Evolutionary conservation across 2,329 filamentous ascomycete genomes (phyloP).

Genomic region (Phyllosticta capitalensis): DNA sequence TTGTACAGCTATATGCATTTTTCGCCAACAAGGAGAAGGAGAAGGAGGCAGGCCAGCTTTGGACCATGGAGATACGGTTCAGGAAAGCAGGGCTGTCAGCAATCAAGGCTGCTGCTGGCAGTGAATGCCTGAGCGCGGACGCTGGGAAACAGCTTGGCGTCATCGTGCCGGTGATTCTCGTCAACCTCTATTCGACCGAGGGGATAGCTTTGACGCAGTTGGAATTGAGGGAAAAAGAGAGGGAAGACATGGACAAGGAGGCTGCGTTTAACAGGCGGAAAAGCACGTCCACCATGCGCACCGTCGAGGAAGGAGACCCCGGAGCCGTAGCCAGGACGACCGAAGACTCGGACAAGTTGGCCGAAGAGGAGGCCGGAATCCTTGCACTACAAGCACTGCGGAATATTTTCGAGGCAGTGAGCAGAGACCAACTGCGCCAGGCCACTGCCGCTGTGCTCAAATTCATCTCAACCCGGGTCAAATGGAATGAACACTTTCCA

Average conservation of each 20-base stretch:
- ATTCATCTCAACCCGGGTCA: constrained; percentile 49
- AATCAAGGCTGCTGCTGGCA: constrained; percentile 67
- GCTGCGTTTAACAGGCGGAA: constrained; percentile 56
- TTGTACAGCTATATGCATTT: constrained; percentile 69
- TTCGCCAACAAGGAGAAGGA: constrained; percentile 59
- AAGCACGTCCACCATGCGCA: constrained; percentile 71
- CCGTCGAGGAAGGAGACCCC: constrained; percentile 57
- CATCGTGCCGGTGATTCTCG: constrained; percentile 74
- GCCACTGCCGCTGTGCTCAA: constrained; percentile 65
- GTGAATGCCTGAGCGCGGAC: constrained; percentile 67
- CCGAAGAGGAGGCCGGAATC: constrained; percentile 79
- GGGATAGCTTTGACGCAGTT: constrained; percentile 61
- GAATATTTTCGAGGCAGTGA: constrained; percentile 74
- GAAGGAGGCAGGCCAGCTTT: constrained; percentile 48
- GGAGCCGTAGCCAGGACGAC: constrained; percentile 68
- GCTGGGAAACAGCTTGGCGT: constrained; percentile 66
- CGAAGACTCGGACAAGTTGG: constrained; percentile 78
- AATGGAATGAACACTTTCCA: constrained; percentile 18
- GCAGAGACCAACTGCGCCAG: constrained; percentile 67
- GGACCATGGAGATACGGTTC: constrained; percentile 62
- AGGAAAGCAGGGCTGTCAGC: constrained; percentile 52
- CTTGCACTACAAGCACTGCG: constrained; percentile 79
- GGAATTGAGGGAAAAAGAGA: constrained; percentile 54
- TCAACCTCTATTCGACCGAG: constrained; percentile 72
- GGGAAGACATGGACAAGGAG: constrained; percentile 60